Base-by-base conservation (phyloP, 2,329 filamentous ascomycete species). In the Nemania bipapillata region DNA sequence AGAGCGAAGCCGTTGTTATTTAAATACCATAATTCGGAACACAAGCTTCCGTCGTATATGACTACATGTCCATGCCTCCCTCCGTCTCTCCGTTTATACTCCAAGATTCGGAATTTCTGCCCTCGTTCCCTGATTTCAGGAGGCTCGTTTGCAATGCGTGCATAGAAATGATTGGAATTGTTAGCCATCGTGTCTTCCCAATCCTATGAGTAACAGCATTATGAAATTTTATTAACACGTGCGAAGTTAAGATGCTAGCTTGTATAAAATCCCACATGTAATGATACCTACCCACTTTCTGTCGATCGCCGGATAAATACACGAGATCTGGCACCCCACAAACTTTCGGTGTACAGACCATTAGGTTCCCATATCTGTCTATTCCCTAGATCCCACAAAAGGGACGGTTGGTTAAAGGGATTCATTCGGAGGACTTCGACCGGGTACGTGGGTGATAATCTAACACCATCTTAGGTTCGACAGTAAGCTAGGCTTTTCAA, bases 1-100 rank as follows among this genome's bases (percentile, higher is more conserved):
- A 65, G 49, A 70, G 68, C 50, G 60, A 67, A 40, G 45, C 65
- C 30, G 69, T 20, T 71, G 47, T 62, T 73, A 75, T 77, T 78
- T 79, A 77, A 77, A 52, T 54, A 50, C 32, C 69, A 52, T 64
- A 64, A 69, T 73, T 74, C 73, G 68, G 52, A 68, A 61, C 68
- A 52, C 66, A 73, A 70, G 56, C 58, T 58, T 73, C 65, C 70
- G 75, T 72, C 50, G 63, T 66, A 67, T 49, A 73, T 53, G 55
- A 69, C 63, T 35, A 61, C 52, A 54, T 66, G 50, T 37, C 56
- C 49, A 26, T 54, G 20, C 15, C 52, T 50, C 63, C 61, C 65
- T 65, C 69, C 68, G 55, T 57, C 40, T 37, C 50, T 49, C 40
- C 45, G 35, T 69, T 65, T 53, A 42, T 55, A 61, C 62, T 65